phyloP scores from a whole-genome alignment of 2,329 filamentous ascomycete genomes.

The Ascochyta fabae region DNA sequence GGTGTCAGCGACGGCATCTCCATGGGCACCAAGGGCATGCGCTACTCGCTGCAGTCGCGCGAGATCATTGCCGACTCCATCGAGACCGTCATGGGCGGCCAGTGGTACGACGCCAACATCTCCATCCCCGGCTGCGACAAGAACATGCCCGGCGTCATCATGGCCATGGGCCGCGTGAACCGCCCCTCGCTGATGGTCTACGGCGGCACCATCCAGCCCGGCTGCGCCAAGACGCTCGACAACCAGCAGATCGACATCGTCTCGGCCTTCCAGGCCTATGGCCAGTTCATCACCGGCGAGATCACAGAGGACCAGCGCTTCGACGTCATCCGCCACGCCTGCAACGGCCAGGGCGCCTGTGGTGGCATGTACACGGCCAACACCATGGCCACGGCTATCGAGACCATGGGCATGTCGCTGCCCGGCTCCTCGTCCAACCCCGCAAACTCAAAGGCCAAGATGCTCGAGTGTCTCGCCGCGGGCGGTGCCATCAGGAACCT shows the following conservation, averaged over 20 bases:
- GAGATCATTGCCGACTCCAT: slow-evolving; percentile 98
- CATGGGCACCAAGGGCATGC: slow-evolving; percentile 98
- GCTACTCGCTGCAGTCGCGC: slow-evolving; percentile 90
- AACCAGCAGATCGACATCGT: slow-evolving; percentile 87
- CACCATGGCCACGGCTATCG: slow-evolving; percentile 60
- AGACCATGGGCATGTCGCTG: slow-evolving; percentile 59
- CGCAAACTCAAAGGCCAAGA: slow-evolving; percentile 58
- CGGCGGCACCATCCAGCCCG: slow-evolving; percentile 90
- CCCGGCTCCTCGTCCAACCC: slow-evolving; percentile 60
- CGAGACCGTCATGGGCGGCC: slow-evolving; percentile 97
- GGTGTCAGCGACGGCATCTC: slow-evolving; percentile 97
- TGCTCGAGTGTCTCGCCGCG: slow-evolving; percentile 57
- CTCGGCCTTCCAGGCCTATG: slow-evolving; percentile 97
- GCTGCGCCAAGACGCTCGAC: slow-evolving; percentile 75
- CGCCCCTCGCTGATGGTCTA: slow-evolving; percentile 97
- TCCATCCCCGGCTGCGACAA: slow-evolving; percentile 98
- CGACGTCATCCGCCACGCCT: slow-evolving; percentile 93
- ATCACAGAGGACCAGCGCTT: slow-evolving; percentile 91
- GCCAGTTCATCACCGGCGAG: slow-evolving; percentile 89
- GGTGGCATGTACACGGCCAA: slow-evolving; percentile 75
- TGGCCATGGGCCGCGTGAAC: slow-evolving; percentile 93
- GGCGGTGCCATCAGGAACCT: slow-evolving; percentile 59
- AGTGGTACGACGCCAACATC: slow-evolving; percentile 98
- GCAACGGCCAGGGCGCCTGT: slow-evolving; percentile 81
- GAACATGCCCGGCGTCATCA: slow-evolving; percentile 79